Conservation (phyloP, 2,329 filamentous ascomycete genomes). For the Fusarium irregulare region DNA sequence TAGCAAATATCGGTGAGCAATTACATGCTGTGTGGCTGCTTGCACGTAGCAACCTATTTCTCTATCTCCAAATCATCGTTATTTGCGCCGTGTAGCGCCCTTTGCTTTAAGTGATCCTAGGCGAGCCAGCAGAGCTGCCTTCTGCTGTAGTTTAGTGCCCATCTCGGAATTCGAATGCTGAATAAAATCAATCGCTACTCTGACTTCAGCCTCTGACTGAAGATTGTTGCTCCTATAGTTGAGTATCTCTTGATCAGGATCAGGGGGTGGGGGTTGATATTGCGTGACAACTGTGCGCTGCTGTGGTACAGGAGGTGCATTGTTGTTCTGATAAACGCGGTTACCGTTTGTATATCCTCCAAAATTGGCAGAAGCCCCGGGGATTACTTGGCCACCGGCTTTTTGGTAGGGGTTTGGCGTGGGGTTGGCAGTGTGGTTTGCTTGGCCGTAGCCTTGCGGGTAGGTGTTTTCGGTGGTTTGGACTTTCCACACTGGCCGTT, state of each 20-base stretch:
- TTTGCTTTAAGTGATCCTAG: constrained; percentile 32
- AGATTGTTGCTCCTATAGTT: constrained; percentile 57
- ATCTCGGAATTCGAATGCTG: constrained; percentile 51
- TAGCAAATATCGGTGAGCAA: constrained; percentile 12
- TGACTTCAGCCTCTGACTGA: constrained; percentile 70
- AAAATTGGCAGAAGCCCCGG: constrained; percentile 5
- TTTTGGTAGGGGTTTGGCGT: constrained; percentile 27
- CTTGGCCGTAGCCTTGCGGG: constrained; percentile 13
- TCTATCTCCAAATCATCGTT: constrained; percentile 21
- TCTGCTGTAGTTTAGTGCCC: constrained; percentile 38
- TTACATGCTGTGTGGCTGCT: constrained; percentile 13
- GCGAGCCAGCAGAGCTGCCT: constrained; percentile 34
- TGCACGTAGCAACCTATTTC: constrained; percentile 16
- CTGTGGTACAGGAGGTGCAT: constrained; percentile 2
- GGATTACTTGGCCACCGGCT: constrained; percentile 12
- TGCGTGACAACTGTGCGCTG: constrained; percentile 23
- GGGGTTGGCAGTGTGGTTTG: neutral
- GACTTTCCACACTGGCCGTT: constrained; percentile 26
- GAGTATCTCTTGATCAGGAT: constrained; percentile 6
- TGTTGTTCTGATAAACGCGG: constrained; percentile 12
- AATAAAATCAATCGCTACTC: constrained; percentile 71
- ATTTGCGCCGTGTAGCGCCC: constrained; percentile 9
- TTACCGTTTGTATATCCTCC: constrained; percentile 32
- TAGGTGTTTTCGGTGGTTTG: constrained; percentile 9
- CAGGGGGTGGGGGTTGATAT: constrained; percentile 4